Conservation (phyloP, 208 protist species). For the Vickermania spadyakhi region DNA sequence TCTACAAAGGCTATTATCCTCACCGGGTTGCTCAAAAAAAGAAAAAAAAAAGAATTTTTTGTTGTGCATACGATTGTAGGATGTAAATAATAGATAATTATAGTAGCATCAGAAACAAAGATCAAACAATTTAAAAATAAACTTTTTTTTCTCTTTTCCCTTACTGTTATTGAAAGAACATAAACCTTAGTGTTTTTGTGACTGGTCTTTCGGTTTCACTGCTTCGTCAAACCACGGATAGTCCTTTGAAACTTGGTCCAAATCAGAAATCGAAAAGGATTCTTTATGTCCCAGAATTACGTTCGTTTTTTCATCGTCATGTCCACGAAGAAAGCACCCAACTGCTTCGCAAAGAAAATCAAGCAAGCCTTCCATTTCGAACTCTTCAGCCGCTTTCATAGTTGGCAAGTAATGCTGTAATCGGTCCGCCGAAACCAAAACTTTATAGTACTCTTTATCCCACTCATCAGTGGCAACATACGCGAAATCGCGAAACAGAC, state of each 20-base stretch:
- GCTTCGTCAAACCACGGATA: conserved; percentile 65
- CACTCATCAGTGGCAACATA: conserved; percentile 52
- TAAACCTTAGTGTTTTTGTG: background rate
- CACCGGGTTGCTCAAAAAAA: background rate
- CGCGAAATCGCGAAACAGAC: conserved; percentile 60
- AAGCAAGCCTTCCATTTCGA: conserved; percentile 52
- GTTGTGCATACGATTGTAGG: background rate
- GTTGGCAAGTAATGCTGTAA: conserved; percentile 49
- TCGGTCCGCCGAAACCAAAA: conserved; percentile 22
- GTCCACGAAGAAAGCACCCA: conserved; percentile 64
- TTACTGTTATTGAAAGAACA: conserved; percentile 1
- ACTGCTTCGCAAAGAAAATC: conserved; percentile 62
- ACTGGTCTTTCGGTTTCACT: conserved; percentile 20
- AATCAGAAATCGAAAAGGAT: conserved; percentile 23
- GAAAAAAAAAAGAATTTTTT: conserved; percentile 7
- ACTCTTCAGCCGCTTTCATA: conserved; percentile 67
- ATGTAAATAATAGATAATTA: conserved; percentile 1
- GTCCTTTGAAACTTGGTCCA: conserved; percentile 21
- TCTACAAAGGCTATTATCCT: background rate
- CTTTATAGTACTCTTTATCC: conserved; percentile 55
- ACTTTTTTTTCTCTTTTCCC: background rate
- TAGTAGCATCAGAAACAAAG: background rate
- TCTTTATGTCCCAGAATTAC: conserved; percentile 49
- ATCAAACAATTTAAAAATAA: background rate
- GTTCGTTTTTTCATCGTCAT: conserved; percentile 34